Base-by-base conservation (phyloP, 148 eudicot genomes). In the Fagopyrum tataricum region DNA sequence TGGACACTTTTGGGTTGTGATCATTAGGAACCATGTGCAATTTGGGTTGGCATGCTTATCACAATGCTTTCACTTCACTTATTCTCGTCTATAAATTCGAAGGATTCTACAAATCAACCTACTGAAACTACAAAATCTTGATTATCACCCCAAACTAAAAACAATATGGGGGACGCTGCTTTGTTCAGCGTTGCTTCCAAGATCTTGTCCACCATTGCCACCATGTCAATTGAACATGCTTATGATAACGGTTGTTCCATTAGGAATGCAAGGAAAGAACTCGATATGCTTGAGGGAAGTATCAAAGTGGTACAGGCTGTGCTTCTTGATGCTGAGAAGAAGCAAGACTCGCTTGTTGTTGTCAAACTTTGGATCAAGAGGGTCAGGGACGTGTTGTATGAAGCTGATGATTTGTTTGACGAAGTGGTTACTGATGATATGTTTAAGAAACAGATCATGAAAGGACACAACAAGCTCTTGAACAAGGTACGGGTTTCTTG, bases 251-350 rank as follows among this genome's bases (percentile, higher is more conserved):
- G 6, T 4, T 0, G 18, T 56, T 56, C 64, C 4, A 23, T 23
- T 4, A 70, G 74, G 79, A 72, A 77, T 3, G 67, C 76, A 47
- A 70, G 67, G 61, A 12, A 41, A 18, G 66, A 59, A 14, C 76
- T 84, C 15, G 67, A 58, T 5, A 44, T 41, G 40, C 75, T 81
- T 10, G 5, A 68, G 48, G 56, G 73, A 47, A 80, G 81, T 0
- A 39, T 78, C 15, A 26, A 21, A 6, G 20, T 71, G 10, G 73
- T 83, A 10, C 74, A 73, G 12, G 75, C 44, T n/a, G 68, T 73
- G 75, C 74, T 81, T 18, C 41, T 62, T 26, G 82, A 81, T 75
- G 87, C 81, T 53, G 81, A 79, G 72, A 77, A 77, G 18, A 74
- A 20, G 73, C 75, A 77, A 42, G 31, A 44, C 11, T 72, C 76